phyloP scores from a whole-genome alignment of 2,329 filamentous ascomycete species.

The Trichophyton mentagrophytes region DNA sequence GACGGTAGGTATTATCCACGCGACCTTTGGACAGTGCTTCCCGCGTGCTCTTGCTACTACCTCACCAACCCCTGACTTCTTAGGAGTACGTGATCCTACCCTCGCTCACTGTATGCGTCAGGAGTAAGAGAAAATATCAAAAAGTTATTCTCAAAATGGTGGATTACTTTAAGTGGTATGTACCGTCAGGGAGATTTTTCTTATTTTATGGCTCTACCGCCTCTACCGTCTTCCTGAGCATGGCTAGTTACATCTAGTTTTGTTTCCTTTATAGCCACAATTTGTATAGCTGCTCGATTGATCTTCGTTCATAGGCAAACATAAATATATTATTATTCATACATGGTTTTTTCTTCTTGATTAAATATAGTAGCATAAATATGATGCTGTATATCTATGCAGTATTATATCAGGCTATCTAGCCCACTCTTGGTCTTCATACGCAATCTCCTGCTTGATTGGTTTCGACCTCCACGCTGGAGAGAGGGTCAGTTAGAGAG shows the following conservation, averaged over 20 bases:
- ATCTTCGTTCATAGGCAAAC: background rate
- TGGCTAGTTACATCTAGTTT: background rate
- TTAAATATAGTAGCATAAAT: background rate
- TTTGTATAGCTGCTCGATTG: background rate
- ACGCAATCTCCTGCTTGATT: constrained; percentile 36
- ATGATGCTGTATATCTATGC: too few species aligned
- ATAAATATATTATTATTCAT: background rate
- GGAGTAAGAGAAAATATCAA: background rate
- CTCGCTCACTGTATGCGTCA: background rate
- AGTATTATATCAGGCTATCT: too few species aligned
- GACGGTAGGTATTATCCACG: constrained; percentile 1
- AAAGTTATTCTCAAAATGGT: background rate
- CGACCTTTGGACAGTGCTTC: background rate
- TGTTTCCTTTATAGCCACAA: background rate
- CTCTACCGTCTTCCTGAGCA: background rate
- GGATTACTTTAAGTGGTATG: too few species aligned
- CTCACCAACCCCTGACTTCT: background rate
- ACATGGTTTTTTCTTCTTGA: background rate
- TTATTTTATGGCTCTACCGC: background rate
- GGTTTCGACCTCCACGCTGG: constrained; percentile 34
- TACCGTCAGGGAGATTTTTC: background rate
- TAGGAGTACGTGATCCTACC: background rate
- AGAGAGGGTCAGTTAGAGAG: background rate
- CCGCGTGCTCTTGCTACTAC: background rate
- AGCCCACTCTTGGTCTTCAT: constrained; percentile 27